Conservation (phyloP, 345 rosid species). For the Melaleuca quinquenervia region DNA sequence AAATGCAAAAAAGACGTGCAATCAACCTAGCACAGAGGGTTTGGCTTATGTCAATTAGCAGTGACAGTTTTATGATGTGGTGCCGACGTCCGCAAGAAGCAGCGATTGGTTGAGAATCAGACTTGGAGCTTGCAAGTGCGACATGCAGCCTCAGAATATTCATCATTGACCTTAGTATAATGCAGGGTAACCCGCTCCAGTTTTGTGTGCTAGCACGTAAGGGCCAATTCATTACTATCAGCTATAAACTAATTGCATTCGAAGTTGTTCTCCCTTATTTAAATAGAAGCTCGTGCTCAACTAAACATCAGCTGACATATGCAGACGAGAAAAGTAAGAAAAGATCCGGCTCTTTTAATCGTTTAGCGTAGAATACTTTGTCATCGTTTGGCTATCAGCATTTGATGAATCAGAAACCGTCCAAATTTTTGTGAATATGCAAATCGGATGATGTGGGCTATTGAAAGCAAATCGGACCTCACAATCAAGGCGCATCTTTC, state of each 20-base stretch:
- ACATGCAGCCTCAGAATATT: background rate
- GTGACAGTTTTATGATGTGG: background rate
- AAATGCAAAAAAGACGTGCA: background rate
- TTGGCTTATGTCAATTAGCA: background rate
- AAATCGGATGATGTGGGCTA: background rate
- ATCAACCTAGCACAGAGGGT: background rate
- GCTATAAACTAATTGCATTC: background rate
- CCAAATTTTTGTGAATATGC: background rate
- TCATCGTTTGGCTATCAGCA: background rate
- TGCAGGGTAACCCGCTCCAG: background rate
- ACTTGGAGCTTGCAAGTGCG: background rate
- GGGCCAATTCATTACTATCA: background rate
- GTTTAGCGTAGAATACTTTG: background rate
- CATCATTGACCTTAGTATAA: background rate
- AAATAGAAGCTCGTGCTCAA: background rate
- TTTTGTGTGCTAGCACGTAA: background rate
- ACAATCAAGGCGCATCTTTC: background rate
- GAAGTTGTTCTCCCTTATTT: background rate
- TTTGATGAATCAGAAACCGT: background rate
- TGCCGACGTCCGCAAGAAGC: background rate
- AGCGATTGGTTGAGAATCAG: background rate
- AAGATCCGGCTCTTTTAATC: background rate
- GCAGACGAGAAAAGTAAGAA: background rate
- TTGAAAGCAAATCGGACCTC: background rate
- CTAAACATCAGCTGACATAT: background rate